Conservation (phyloP, 2,329 filamentous ascomycete genomes). For the Monosporascus sp. region DNA sequence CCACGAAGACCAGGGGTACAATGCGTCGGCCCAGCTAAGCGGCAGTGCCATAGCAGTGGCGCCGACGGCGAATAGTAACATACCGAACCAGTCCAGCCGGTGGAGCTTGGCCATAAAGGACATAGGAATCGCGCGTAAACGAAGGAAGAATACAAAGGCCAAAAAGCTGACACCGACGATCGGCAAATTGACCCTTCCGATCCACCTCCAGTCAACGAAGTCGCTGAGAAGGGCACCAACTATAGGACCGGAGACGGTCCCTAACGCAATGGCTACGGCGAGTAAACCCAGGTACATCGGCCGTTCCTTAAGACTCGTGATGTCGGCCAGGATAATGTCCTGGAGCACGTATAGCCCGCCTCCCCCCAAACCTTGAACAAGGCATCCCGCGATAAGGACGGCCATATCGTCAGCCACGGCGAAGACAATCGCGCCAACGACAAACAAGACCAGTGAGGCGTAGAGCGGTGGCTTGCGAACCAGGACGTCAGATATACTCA, state of each 20-base stretch:
- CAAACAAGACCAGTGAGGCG: constrained; percentile 26
- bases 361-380: constrained; percentile 31
- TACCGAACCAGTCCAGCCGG: constrained; percentile 59
- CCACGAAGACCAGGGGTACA: constrained; percentile 60
- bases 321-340: constrained; percentile 30
- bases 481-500: constrained; percentile 19
- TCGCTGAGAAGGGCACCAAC: constrained; percentile 49
- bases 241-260: constrained; percentile 45
- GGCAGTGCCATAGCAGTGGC: constrained; percentile 29
- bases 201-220: constrained; percentile 52
- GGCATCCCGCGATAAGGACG: constrained; percentile 28
- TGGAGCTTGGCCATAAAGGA: constrained; percentile 41
- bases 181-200: constrained; percentile 61
- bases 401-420: constrained; percentile 26
- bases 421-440: constrained; percentile 35
- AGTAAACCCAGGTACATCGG: constrained; percentile 21
- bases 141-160: constrained; percentile 45
- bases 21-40: constrained; percentile 46
- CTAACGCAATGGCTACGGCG: constrained; percentile 36
- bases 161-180: constrained; percentile 44
- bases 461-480: constrained; percentile 25
- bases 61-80: constrained; percentile 57
- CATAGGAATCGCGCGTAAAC: constrained; percentile 40
- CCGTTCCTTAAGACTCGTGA: constrained; percentile 29
- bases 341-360: constrained; percentile 29